phyloP scores from a whole-genome alignment of 192 early-diverging fungal species.

The Thoreauomyces humboldtii region DNA sequence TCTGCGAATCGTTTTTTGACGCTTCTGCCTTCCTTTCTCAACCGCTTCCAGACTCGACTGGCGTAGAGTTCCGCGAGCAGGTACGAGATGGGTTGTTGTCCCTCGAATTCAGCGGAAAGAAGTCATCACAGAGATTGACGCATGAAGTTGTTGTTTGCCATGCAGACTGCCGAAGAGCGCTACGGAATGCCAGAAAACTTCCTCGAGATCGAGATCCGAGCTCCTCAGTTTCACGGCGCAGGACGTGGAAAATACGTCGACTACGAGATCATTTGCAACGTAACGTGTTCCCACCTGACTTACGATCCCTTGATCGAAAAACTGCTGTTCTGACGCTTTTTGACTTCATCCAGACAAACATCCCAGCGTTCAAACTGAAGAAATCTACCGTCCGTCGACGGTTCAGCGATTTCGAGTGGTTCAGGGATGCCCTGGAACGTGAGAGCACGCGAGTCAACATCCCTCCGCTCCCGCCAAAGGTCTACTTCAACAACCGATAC shows the following conservation, averaged over 20 bases:
- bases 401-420: constrained; percentile 99
- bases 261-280: constrained; percentile 91
- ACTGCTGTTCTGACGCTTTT: too few species aligned
- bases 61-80: constrained; percentile 47
- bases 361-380: constrained; percentile 91
- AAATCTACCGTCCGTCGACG: constrained; percentile 80
- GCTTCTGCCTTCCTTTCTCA: too few species aligned
- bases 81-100: constrained; percentile 8
- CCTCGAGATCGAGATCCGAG: constrained; percentile 89
- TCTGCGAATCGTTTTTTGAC: too few species aligned
- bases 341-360: constrained; percentile 83
- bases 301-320: not conserved
- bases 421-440: constrained; percentile 87
- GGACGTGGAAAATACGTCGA: constrained; percentile 88
- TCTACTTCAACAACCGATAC: constrained; percentile 88
- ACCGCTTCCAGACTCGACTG: not conserved
- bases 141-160: not conserved
- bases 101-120: not conserved
- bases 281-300: constrained; percentile 31
- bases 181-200: constrained; percentile 98
- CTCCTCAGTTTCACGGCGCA: constrained; percentile 81
- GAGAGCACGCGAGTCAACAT: constrained; percentile 93
- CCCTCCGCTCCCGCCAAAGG: constrained; percentile 93
- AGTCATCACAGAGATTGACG: not conserved
- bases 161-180: constrained; percentile 49